These are phyloP conservation scores for Schizochytrium sp. DNA, from an alignment of 108 stramenopile species.

Conservation along the genomic window DNA sequence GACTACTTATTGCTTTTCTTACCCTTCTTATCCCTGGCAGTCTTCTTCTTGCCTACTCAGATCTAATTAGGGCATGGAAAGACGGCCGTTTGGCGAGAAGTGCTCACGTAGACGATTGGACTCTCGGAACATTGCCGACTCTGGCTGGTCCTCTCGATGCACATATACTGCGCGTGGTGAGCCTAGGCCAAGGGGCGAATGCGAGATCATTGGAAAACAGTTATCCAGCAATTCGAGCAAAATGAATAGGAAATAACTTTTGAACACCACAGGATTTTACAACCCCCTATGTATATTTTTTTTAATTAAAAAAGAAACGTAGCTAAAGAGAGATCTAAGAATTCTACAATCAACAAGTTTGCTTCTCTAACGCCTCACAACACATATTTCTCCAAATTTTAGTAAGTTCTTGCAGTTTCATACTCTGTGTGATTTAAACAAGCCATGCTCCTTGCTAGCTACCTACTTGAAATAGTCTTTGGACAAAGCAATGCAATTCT, in stretches of 20 bases:
- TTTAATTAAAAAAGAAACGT: too few species aligned
- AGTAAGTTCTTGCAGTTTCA: too few species aligned
- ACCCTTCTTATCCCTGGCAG: constrained; percentile 21
- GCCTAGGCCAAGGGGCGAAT: constrained; percentile 24
- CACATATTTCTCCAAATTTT: too few species aligned
- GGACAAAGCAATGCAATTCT: too few species aligned
- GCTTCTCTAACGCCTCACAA: too few species aligned
- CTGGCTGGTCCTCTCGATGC: not conserved
- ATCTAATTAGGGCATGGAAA: not conserved
- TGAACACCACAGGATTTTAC: not conserved
- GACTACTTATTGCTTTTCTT: not conserved
- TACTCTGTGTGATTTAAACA: too few species aligned
- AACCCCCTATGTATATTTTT: too few species aligned
- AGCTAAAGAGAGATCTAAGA: too few species aligned
- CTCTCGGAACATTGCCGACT: not conserved
- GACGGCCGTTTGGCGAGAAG: constrained; percentile 35
- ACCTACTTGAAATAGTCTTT: too few species aligned
- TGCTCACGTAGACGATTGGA: constrained; percentile 52
- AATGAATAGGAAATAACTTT: not conserved
- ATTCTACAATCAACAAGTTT: too few species aligned
- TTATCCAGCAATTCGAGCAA: not conserved
- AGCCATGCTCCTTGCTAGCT: too few species aligned
- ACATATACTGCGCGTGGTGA: not conserved
- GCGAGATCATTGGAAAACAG: not conserved
- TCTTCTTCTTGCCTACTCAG: constrained; percentile 12